Evolutionary conservation across 805 yeast genomes (phyloP).

Genomic region (Kockiozyma suomiensis): DNA sequence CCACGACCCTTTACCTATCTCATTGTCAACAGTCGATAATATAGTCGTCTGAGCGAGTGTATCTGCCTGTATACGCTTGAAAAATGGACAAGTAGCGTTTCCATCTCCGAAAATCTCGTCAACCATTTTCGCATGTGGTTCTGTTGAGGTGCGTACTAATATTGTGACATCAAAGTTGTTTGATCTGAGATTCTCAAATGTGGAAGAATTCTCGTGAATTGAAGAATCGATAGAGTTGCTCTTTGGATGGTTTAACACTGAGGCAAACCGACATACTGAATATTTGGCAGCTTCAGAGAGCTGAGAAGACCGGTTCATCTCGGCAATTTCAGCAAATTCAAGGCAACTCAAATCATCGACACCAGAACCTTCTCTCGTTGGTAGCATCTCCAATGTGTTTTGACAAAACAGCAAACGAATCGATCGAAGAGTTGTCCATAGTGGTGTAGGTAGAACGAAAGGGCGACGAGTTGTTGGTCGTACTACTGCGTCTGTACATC

Average conservation of each 20-base stretch:
- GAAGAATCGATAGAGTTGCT: too few species aligned
- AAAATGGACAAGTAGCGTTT: neutral
- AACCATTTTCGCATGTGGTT: constrained; percentile 16
- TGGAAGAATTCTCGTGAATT: too few species aligned
- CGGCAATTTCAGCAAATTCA: neutral
- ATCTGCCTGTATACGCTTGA: neutral
- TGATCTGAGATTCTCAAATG: neutral
- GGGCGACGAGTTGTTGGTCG: constrained; percentile 5
- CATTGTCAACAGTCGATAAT: constrained; percentile 1
- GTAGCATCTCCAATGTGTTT: neutral
- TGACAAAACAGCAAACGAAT: constrained; percentile 15
- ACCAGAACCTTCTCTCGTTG: neutral
- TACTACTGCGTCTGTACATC: constrained; percentile 10
- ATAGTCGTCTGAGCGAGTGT: neutral
- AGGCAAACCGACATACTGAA: constrained; percentile 2
- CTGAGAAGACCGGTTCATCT: neutral
- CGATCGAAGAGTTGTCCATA: constrained; percentile 18
- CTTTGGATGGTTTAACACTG: neutral
- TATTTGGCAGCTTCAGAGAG: neutral
- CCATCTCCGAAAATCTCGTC: constrained; percentile 1
- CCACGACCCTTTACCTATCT: neutral
- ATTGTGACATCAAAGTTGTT: constrained; percentile 5
- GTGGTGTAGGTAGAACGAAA: constrained; percentile 8
- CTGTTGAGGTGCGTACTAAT: constrained; percentile 3
- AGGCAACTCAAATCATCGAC: neutral